These are phyloP conservation scores for Fusarium abutilonis DNA, from an alignment of 2,329 filamentous ascomycete genomes.

Conservation along the genomic window DNA sequence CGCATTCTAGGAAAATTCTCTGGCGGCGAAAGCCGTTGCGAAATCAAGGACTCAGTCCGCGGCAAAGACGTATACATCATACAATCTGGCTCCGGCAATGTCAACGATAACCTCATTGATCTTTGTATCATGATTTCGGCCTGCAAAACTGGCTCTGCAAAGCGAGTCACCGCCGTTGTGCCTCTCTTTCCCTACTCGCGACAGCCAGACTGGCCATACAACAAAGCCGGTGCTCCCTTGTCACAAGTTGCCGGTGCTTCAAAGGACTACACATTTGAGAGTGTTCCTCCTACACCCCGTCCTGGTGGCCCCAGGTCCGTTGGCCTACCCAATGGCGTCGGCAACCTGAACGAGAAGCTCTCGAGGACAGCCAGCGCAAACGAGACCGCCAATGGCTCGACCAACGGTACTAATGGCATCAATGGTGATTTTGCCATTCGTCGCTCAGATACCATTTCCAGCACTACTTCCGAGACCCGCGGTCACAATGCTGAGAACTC, in stretches of 20 bases:
- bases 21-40: constrained; percentile 92
- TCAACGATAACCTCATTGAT: constrained; percentile 97
- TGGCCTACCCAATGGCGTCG: constrained; percentile 73
- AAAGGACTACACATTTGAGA: constrained; percentile 86
- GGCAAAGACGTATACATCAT: constrained; percentile 99
- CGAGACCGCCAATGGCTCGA: constrained; percentile 37
- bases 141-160: constrained; percentile 93
- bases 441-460: constrained; percentile 51
- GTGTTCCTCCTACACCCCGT: constrained; percentile 85
- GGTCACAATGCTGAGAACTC: constrained; percentile 54
- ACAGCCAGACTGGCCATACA: constrained; percentile 96
- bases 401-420: constrained; percentile 42
- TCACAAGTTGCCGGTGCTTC: constrained; percentile 65
- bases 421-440: constrained; percentile 49
- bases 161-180: constrained; percentile 90
- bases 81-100: constrained; percentile 88
- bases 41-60: constrained; percentile 95
- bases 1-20: constrained; percentile 92
- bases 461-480: constrained; percentile 49
- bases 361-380: constrained; percentile 71
- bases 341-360: constrained; percentile 76
- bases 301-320: constrained; percentile 74
- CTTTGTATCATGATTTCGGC: constrained; percentile 98
- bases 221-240: constrained; percentile 91
- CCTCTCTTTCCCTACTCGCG: constrained; percentile 97